Percentiles rank a stretch among this genome's conserved stretches.
Conservation (phyloP, 345 rosid genomes). For the Arabidopsis arenosa region DNA sequence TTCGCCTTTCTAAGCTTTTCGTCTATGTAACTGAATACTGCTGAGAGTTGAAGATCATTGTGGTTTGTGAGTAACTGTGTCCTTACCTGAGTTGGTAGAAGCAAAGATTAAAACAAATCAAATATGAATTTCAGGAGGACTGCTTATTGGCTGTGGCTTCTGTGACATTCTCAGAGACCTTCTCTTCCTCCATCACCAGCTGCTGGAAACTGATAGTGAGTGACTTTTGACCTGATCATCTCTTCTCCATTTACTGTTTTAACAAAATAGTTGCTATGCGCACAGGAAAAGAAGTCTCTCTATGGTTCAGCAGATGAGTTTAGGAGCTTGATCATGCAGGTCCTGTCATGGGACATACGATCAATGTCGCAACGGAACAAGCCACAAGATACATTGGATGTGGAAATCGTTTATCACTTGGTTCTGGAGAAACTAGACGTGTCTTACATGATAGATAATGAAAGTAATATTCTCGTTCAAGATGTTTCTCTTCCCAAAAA, state of each 20-base stretch:
- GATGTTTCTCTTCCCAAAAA: conserved; percentile 44
- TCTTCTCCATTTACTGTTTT: conserved; percentile 15
- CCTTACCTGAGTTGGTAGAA: conserved; percentile 15
- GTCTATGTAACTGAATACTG: conserved; percentile 4
- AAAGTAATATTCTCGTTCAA: conserved; percentile 67
- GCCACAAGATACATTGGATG: conserved; percentile 48
- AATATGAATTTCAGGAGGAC: conserved; percentile 59
- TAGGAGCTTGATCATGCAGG: conserved; percentile 67
- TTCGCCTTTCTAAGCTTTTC: background rate
- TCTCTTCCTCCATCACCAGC: conserved; percentile 62
- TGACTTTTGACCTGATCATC: conserved; percentile 20
- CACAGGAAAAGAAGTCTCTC: conserved; percentile 70
- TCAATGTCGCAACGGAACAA: conserved; percentile 76
- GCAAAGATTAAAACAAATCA: background rate
- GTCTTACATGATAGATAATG: conserved; percentile 65
- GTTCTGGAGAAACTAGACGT: conserved; percentile 76
- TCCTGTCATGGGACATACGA: conserved; percentile 94
- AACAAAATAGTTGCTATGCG: conserved; percentile 22
- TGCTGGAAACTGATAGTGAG: conserved; percentile 76
- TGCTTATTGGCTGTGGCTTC: conserved; percentile 67
- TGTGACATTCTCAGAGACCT: conserved; percentile 66
- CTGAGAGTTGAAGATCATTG: conserved; percentile 9
- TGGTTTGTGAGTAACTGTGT: background rate
- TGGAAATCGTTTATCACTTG: conserved; percentile 62
- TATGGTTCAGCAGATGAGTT: conserved; percentile 73